These are phyloP conservation scores for Zarea fungicola DNA, from an alignment of 2,329 filamentous ascomycete genomes.

Conservation along the genomic window DNA sequence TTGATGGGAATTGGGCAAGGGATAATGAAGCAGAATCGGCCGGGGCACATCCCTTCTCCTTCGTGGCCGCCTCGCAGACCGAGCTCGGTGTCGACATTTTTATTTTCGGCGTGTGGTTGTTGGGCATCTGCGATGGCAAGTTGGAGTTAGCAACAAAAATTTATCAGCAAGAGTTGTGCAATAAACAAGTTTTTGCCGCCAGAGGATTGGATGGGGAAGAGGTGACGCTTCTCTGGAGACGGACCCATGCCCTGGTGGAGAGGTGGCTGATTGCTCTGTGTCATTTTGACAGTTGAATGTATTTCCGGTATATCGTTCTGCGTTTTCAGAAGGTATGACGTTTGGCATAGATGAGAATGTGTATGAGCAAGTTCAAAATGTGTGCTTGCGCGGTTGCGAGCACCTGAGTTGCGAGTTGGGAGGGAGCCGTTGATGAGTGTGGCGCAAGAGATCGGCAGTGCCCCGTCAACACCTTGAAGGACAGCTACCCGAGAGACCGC, in stretches of 20 bases:
- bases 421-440: too few species aligned
- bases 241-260: constrained; percentile 9
- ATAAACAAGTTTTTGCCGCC: neutral
- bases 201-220: too few species aligned
- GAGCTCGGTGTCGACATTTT: constrained; percentile 2
- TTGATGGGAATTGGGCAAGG: constrained; percentile 32
- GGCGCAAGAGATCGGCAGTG: too few species aligned
- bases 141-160: neutral
- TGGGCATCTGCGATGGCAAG: constrained; percentile 15
- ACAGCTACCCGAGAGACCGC: too few species aligned
- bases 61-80: constrained; percentile 25
- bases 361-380: too few species aligned
- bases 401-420: too few species aligned
- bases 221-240: neutral
- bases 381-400: too few species aligned
- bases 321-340: too few species aligned
- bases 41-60: constrained; percentile 25
- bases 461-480: too few species aligned
- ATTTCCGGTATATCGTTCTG: too few species aligned
- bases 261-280: constrained; percentile 4
- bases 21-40: constrained; percentile 33
- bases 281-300: too few species aligned
- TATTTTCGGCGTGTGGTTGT: constrained; percentile 18
- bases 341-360: too few species aligned
- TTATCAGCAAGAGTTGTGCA: neutral